Base-by-base conservation (phyloP, 495 filamentous ascomycete genomes). In the Lasiosphaeris hirsuta region DNA sequence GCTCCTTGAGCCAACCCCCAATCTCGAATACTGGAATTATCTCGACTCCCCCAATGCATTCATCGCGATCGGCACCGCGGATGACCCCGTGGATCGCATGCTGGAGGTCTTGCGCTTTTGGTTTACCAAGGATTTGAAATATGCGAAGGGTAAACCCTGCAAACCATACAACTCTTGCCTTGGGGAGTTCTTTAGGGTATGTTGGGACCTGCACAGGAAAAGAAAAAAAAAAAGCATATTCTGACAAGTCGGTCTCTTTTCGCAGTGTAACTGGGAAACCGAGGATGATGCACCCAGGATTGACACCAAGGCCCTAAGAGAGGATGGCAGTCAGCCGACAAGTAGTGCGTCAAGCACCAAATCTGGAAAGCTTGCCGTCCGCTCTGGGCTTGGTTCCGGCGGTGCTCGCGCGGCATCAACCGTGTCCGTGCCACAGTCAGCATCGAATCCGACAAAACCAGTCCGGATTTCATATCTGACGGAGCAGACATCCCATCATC, bases 51-150 rank as follows among this genome's bases (percentile, higher is more conserved):
- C 94, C 7, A 95, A 96, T 72, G 90, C 92, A 40, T 98, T 98
- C 73, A 84, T 90, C 64, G 92, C 91, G 56, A 97, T 98, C 74
- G 94, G 93, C 57, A 93, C 93, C 65, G 93, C 93, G 8, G 88
- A 97, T 59, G 91, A 97, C 62, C 80, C 84, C 7, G 76, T 97
- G 49, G 93, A 91, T 59, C 91, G 94, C 55, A 97, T 96, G 87
- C 81, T 98, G 40, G 92, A 88, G 59, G 88, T 95, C 35, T 73
- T 96, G 65, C 84, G 94, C 36, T 98, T 98, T 69, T 98, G 94
- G 94, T 97, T 97, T 62, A 96, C 94, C 19, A 97, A 97, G 69
- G 94, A 98, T 68, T 70, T 98, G 80, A 98, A 97, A 84, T 98
- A 96, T 65, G 90, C 96, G 62, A 97, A 97, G 71, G 93, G 94